Base-by-base conservation (phyloP, 75 land plant species). In the Cryptomeria japonica region DNA sequence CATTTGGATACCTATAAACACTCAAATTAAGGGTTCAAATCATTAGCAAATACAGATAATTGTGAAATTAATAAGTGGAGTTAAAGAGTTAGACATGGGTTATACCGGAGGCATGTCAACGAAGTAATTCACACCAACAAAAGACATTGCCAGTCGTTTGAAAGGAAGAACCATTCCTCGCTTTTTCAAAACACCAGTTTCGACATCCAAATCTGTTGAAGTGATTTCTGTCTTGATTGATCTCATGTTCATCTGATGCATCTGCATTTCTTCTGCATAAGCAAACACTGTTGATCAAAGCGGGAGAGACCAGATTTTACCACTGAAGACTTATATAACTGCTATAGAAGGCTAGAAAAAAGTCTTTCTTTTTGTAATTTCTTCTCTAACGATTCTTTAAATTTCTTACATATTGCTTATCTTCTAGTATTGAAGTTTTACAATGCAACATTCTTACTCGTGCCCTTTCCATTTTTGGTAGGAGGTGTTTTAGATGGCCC, bases 21-120 rank as follows among this genome's bases (percentile, higher is more conserved):
- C 7, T 25, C 13, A 34, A 75, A 34, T 34, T 75, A 37, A 34
- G 0, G 32, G 7, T 34, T 75, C 15, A 75, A 11, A 75, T 11
- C 32, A 75, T 3, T 75, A 12, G 14, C 13, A 75, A 32, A 32
- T 34, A 75, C 77, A 32, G 2, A 31, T 8, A 75, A 34, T 11
- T 75, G 7, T 75, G 3, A 34, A 34, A 15, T 34, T 12, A 75
- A 32, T 34, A 34, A 12, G 77, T 12, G 18, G 47, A 11, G 32
- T 28, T 83, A 46, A 36, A 22, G 2, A 22, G 44, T 44, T 83
- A 12, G 42, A 83, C 25, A 19, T 12, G 49, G 22, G 12, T 41
- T 34, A 44, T 90, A 88, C 87, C 19, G 84, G 87, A 39, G 91
- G 91, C 92, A 91, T 90, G 84, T 91, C 92, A 47, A 91, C 87